Base-by-base conservation (phyloP, 2,329 filamentous ascomycete species). In the Pyrenochaeta sp. region DNA sequence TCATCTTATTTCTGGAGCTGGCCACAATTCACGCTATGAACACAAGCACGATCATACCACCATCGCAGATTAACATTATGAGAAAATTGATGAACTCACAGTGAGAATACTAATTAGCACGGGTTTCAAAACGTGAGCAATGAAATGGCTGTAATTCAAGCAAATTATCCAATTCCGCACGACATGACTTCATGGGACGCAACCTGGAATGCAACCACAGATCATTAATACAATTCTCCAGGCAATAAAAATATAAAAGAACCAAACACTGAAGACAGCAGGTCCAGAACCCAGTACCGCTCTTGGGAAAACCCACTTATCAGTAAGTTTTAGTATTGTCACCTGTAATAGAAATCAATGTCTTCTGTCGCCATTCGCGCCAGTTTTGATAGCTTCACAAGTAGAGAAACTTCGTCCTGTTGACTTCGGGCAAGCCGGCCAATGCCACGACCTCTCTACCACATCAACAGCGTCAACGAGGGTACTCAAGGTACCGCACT, bases 1-100 rank as follows among this genome's bases (percentile, higher is more conserved):
- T 86, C 0, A 72, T 87, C 3, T 82, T 81, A 78, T 75, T 43
- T 86, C 85, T 43, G 80, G 86, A 56, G 83, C 83, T 1, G 77
- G 81, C 33, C 52, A 56, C 17, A 56, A 56, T 45, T 43, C 52
- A 18, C 47, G 52, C 4, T 56, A 56, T 48, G 52, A 47, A 1
- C 52, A 56, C 39, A 47, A 43, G 2, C 52, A 56, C 40, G 52
- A 47, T 3, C 52, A 56, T 37, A 56, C 52, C 11, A 56, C 51
- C 2, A 77, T 86, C 23, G 50, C 87, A 55, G 76, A 85, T 52
- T 75, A 82, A 63, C 76, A 81, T 41, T 87, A 86, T 59, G 80
- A 85, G 67, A 82, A 80, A 0, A 79, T 85, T 45, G 77, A 78
- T 1, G 81, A 83, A 61, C 72, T 87, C 5, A 77, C 82, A 1